These are phyloP conservation scores for Sporothrix pallida DNA, from an alignment of 2,329 filamentous ascomycete genomes.

Conservation along the genomic window DNA sequence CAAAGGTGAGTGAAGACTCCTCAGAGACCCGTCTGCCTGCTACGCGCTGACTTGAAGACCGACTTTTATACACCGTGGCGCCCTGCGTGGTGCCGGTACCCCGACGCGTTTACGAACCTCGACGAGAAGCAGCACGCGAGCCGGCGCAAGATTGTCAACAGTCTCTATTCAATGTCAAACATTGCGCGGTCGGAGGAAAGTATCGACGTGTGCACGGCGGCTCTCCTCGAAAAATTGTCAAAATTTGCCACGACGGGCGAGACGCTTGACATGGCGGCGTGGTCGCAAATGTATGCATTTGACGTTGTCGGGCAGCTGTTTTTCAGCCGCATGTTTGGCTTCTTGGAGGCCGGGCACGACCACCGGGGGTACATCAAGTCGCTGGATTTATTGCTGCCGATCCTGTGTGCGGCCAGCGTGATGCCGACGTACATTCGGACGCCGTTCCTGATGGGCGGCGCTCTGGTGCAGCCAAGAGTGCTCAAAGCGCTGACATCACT, in stretches of 20 bases:
- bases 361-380: conserved; percentile 18
- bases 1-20: not conserved
- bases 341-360: conserved; percentile 2
- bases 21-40: not conserved
- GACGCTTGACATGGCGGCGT: not conserved
- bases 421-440: not conserved
- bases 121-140: conserved; percentile 3
- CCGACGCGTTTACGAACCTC: not conserved
- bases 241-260: not conserved
- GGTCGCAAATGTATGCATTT: conserved; percentile 23
- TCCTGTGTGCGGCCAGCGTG: not conserved
- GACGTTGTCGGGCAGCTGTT: conserved; percentile 13
- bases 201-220: conserved; percentile 7
- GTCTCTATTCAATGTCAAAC: conserved; percentile 19
- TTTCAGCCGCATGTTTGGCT: conserved; percentile 28
- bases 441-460: conserved; percentile 3
- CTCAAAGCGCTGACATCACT: not conserved
- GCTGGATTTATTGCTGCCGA: not conserved
- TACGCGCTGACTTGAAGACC: not conserved
- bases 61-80: conserved; percentile 16
- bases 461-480: not conserved
- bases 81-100: conserved; percentile 12
- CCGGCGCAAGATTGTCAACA: conserved; percentile 9
- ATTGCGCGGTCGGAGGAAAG: not conserved
- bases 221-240: not conserved